Evolutionary conservation across 2,329 filamentous ascomycete species (phyloP), one percentile per base, ranked within the genome.

Genomic region (Phialophora expanda): DNA sequence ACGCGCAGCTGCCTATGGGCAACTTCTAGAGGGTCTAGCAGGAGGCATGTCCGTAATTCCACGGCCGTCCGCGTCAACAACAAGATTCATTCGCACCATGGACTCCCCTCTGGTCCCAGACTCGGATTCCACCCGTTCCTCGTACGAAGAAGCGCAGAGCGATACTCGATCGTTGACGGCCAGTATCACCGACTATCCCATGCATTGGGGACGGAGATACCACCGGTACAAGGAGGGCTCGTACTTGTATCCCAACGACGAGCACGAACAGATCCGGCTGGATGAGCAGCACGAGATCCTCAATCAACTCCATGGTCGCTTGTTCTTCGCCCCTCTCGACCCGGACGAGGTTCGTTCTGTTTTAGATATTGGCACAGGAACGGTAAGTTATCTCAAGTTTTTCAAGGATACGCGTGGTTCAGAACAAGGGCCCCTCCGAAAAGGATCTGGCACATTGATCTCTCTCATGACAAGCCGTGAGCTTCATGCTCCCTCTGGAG

Each of bases 331-430:
- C 7, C 83, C 83, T 14, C 72, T 85, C 2, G 72, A 78, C n/a
- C 78, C 79, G 3, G 57, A 70, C 69, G 66, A 70, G 26, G 56
- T 66, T n/a, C 74, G 80, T 64, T 78, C 78, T 26, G 82, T 87
- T 14, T 78, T 88, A 9, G 85, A 88, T 70, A 77, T 88, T 9
- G 85, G 86, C 56, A 87, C 84, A 6, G 87, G 87, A 17, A 87
- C 85, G 89, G 89, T 55, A 55, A 51, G 48, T 55, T 12, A 55
- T 55, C 26, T 20, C 48, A 9, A 24, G 22, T 22, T 51, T 51
- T 20, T 22, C 48, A 22, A 9, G 24, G 48, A 11, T 3, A 22
- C 14, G 48, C 9, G 14, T 24, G 24, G 9, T 28, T 22, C 7
- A 8, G 22, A 26, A 51, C 48, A 22, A 51, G 8, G 17, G 38